Evolutionary conservation across 1,139 yeast genomes (phyloP).

Genomic region (Sugiyamaella grinbergsii): DNA sequence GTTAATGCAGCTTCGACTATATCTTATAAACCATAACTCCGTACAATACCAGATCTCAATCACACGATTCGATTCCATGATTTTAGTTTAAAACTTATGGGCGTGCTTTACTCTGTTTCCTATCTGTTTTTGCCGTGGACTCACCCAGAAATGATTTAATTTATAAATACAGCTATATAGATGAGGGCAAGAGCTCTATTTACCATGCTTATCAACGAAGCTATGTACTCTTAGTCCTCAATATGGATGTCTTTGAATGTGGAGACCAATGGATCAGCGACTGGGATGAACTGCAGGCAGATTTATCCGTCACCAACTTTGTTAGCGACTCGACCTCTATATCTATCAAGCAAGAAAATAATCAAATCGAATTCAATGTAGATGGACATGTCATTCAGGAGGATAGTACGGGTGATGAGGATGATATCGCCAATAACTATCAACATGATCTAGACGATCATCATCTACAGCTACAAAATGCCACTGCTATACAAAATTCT

Average conservation of each 20-base stretch:
- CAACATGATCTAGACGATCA: constrained; percentile 3
- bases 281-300: constrained; percentile 11
- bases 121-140: neutral
- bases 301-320: neutral
- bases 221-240: constrained; percentile 3
- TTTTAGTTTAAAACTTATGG: constrained; percentile 8
- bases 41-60: neutral
- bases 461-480: neutral
- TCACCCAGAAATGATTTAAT: neutral
- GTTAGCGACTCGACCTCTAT: neutral
- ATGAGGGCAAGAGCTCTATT: neutral
- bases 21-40: constrained; percentile 1
- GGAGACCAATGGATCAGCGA: constrained; percentile 17
- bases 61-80: constrained; percentile 13
- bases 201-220: neutral
- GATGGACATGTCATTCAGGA: neutral
- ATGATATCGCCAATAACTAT: neutral
- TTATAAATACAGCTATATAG: constrained; percentile 5
- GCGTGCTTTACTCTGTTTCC: neutral
- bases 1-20: neutral
- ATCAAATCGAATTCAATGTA: neutral
- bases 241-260: constrained; percentile 19
- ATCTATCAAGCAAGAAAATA: neutral
- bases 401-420: neutral
- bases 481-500: constrained; percentile 2